Evolutionary conservation across 2,329 filamentous ascomycete genomes (phyloP).

Genomic region (Periconia macrospinosa): DNA sequence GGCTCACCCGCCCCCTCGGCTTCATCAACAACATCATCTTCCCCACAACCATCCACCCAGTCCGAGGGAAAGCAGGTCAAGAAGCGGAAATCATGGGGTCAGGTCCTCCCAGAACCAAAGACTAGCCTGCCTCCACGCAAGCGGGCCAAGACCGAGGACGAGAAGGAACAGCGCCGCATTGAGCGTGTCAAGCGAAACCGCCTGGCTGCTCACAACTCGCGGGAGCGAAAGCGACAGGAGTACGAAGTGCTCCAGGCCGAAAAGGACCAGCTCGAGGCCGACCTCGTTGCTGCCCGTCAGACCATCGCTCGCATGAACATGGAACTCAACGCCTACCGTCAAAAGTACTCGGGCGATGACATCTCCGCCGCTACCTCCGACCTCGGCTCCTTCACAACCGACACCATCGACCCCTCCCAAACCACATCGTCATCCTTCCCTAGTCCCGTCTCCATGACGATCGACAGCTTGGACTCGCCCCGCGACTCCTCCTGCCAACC

Average conservation of each 20-base stretch:
- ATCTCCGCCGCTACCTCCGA: constrained; percentile 23
- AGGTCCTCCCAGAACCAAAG: constrained; percentile 94
- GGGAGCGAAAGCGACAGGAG: constrained; percentile 88
- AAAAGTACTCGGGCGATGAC: constrained; percentile 34
- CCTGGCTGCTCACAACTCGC: constrained; percentile 91
- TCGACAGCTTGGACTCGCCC: constrained; percentile 44
- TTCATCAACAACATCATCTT: constrained; percentile 19
- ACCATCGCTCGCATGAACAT: constrained; percentile 54
- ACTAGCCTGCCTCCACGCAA: constrained; percentile 94
- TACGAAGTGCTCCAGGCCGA: constrained; percentile 78
- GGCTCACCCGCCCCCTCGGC: constrained; percentile 20
- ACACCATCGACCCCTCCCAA: constrained; percentile 41
- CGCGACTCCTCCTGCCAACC: constrained; percentile 42
- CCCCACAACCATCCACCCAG: constrained; percentile 21
- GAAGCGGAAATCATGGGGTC: constrained; percentile 98
- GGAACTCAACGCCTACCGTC: constrained; percentile 46
- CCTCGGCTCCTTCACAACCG: constrained; percentile 20
- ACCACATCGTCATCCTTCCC: constrained; percentile 36
- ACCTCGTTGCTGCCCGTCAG: constrained; percentile 60
- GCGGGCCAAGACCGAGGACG: constrained; percentile 97
- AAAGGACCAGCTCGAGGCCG: constrained; percentile 65
- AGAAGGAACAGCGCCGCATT: constrained; percentile 97
- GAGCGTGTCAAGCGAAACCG: constrained; percentile 97
- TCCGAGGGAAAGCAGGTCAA: constrained; percentile 65
- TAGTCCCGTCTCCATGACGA: constrained; percentile 39